Conservation (phyloP, 306 rosid genomes). For the Fragaria vesca region DNA sequence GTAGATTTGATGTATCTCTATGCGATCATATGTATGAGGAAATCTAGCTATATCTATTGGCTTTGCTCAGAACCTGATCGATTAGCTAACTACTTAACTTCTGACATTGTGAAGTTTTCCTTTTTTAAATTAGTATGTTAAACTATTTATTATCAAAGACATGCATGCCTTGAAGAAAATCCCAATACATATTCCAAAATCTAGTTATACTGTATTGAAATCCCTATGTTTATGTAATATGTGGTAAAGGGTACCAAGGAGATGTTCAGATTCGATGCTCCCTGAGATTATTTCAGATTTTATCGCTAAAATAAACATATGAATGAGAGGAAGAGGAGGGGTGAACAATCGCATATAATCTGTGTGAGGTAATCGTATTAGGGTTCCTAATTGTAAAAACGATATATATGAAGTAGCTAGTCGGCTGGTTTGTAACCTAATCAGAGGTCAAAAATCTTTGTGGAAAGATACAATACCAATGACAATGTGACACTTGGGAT, state of each 20-base stretch:
- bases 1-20: neutral
- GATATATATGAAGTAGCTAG: conserved; percentile 13
- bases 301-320: neutral
- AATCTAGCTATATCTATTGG: conserved; percentile 8
- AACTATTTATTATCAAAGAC: neutral
- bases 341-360: conserved; percentile 4
- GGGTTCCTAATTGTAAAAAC: conserved; percentile 2
- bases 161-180: neutral
- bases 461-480: conserved; percentile 55
- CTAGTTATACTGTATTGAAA: neutral
- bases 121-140: neutral
- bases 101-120: neutral
- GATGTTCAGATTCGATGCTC: neutral
- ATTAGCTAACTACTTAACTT: neutral
- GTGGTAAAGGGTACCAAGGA: conserved; percentile 5
- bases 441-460: conserved; percentile 51
- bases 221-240: neutral
- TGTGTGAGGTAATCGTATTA: conserved; percentile 7
- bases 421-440: conserved; percentile 20
- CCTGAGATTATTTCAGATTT: neutral
- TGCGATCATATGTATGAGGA: neutral
- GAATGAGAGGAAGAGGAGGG: neutral
- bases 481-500: conserved; percentile 34
- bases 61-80: neutral
- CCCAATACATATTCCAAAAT: neutral